phyloP scores from a whole-genome alignment of 2,329 filamentous ascomycete genomes.

The Lasiodiplodia hormozganensis region DNA sequence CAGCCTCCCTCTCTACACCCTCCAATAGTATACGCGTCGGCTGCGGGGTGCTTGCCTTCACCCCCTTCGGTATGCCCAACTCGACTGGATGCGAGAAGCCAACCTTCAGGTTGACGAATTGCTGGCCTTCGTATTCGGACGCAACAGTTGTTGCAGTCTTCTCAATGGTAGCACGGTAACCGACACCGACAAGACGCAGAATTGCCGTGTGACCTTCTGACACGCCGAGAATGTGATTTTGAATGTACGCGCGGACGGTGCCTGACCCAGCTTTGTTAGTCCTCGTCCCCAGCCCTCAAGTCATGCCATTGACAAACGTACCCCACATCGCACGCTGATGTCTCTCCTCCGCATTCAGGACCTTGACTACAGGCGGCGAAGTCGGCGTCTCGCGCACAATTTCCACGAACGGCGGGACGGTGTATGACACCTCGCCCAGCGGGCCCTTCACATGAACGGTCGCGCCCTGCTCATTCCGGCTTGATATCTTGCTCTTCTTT shows the following conservation, averaged over 20 bases:
- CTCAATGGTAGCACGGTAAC: constrained; percentile 90
- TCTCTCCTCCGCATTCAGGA: constrained; percentile 72
- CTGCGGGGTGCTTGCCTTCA: constrained; percentile 86
- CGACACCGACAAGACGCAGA: constrained; percentile 90
- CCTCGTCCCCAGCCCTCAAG: background rate
- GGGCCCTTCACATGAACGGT: constrained; percentile 81
- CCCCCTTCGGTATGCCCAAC: constrained; percentile 79
- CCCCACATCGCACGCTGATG: constrained; percentile 97
- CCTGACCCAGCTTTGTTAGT: constrained; percentile 59
- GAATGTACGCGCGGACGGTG: constrained; percentile 86
- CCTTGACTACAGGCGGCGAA: constrained; percentile 70
- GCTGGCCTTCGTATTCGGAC: constrained; percentile 77
- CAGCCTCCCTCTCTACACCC: constrained; percentile 81
- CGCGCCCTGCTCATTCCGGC: constrained; percentile 67
- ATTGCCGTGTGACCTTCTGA: constrained; percentile 96
- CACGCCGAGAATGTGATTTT: constrained; percentile 90
- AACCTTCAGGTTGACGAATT: constrained; percentile 92
- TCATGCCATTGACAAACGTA: constrained; percentile 52
- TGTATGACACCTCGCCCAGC: constrained; percentile 76
- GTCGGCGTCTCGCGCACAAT: constrained; percentile 71
- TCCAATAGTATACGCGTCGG: constrained; percentile 91
- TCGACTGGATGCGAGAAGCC: constrained; percentile 97
- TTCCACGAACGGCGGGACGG: constrained; percentile 79
- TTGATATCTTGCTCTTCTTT: constrained; percentile 64
- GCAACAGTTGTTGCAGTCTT: constrained; percentile 70